A percentile compares a stretch with the other conserved stretches of the same genome.
Conservation (phyloP, 352 stramenopile species). For the Phytophthora nicotianae region DNA sequence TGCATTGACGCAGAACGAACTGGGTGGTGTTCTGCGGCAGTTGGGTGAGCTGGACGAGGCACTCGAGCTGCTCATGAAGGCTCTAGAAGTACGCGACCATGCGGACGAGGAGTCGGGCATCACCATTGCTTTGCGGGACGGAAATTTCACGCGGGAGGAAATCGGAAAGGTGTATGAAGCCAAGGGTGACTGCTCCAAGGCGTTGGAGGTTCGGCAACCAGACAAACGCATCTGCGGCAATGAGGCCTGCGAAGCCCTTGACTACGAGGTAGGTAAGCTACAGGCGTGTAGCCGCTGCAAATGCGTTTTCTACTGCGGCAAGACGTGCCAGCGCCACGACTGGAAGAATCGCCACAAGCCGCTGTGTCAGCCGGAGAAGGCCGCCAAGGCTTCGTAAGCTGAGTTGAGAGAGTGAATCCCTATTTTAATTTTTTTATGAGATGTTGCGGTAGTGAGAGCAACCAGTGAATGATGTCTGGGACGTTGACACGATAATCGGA, state of each 20-base stretch:
- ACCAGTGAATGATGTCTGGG: too few species aligned
- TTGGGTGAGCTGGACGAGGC: conserved; percentile 54
- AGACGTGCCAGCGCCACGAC: conserved; percentile 64
- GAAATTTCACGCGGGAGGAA: conserved; percentile 73
- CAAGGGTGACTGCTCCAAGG: conserved; percentile 53
- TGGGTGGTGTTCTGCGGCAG: conserved; percentile 56
- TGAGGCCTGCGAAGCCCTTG: conserved; percentile 50
- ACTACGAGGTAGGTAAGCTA: conserved; percentile 48
- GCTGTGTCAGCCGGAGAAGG: conserved; percentile 41
- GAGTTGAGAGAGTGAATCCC: neutral
- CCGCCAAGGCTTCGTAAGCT: conserved; percentile 8
- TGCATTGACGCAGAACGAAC: conserved; percentile 62
- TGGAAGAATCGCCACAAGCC: conserved; percentile 68
- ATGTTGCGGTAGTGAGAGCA: too few species aligned
- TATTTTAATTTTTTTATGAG: conserved; percentile 1
- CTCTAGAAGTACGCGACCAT: conserved; percentile 51
- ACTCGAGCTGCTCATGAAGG: conserved; percentile 46
- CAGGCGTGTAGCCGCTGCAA: conserved; percentile 64
- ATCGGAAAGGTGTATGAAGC: conserved; percentile 74
- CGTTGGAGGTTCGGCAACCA: conserved; percentile 44
- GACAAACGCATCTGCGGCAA: conserved; percentile 63
- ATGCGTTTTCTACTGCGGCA: conserved; percentile 74
- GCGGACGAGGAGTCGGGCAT: conserved; percentile 39
- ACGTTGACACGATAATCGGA: too few species aligned
- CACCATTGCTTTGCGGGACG: conserved; percentile 53